Percentiles rank a stretch among this genome's conserved stretches.
Evolutionary conservation across 257 asterid genomes (phyloP).

Genomic region (Solanum peruvianum): DNA sequence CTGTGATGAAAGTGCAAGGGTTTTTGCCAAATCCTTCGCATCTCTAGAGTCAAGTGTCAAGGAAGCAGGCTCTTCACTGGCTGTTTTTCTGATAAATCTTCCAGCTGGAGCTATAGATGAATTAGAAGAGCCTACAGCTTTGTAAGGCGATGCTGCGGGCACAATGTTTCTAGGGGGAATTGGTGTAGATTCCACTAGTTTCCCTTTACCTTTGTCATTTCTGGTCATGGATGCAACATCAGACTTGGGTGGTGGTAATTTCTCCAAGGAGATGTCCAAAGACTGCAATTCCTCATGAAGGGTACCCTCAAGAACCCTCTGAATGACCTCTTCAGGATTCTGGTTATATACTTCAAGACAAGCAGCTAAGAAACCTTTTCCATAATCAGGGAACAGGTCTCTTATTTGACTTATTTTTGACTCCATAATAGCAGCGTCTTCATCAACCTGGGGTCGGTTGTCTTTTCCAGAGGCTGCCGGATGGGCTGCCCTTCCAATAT

Average conservation of each 20-base stretch:
- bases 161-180: conserved; percentile 8
- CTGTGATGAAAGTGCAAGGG: conserved; percentile 63
- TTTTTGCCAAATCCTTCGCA: conserved; percentile 42
- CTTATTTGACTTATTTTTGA: conserved; percentile 89
- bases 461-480: conserved; percentile 13
- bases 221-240: conserved; percentile 14
- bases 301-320: conserved; percentile 84
- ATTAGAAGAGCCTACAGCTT: conserved; percentile 27
- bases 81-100: conserved; percentile 67
- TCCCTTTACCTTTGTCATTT: conserved; percentile 75
- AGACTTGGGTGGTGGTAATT: conserved; percentile 37
- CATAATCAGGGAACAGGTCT: conserved; percentile 87
- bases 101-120: conserved; percentile 53
- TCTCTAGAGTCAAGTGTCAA: conserved; percentile 34
- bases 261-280: conserved; percentile 51
- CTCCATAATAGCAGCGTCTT: conserved; percentile 63
- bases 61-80: conserved; percentile 22
- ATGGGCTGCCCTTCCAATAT: conserved; percentile 5
- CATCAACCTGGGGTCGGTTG: conserved; percentile 34
- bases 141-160: conserved; percentile 12
- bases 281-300: conserved; percentile 75
- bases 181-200: conserved; percentile 29
- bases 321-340: conserved; percentile 84
- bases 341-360: conserved; percentile 93
- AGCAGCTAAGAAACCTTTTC: conserved; percentile 73